Base-by-base conservation (phyloP, 2,329 filamentous ascomycete genomes). In the Fusarium nurragi region DNA sequence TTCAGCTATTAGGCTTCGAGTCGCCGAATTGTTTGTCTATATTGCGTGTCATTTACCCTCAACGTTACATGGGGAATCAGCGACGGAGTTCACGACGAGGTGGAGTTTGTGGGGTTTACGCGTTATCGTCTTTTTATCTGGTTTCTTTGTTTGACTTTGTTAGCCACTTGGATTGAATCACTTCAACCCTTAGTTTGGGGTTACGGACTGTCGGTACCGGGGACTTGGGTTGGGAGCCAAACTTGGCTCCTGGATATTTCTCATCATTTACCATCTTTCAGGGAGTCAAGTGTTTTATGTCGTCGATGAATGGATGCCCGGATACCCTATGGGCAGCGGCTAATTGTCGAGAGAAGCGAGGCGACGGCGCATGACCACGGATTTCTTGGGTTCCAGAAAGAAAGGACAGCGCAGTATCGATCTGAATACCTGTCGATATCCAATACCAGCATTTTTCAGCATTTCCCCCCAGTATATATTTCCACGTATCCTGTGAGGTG, bases 1-100 rank as follows among this genome's bases (percentile, higher is more conserved):
- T 85, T 89, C 64, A 87, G 82, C 75, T 88, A 88, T 70, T 89
- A 78, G 84, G 60, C 55, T 54, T 19, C 19, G 30, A 32, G 49
- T 41, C 53, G 46, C 30, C 52, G 55, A 51, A 47, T 68, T 61
- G 60, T 68, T 70, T 71, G 65, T 73, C 63, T 73, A 71, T 68
- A 69, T 64, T 64, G 67, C 60, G 50, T 68, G 55, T 65, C 48
- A 66, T 71, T 63, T 60, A 53, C 57, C 54, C 63, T 54, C 70
- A 51, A 69, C 60, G 70, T 70, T 67, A 73, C 57, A 68, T 72
- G 67, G 56, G 71, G 71, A 71, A 71, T 74, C 68, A 75, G 74
- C 74, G 74, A 73, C 60, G 74, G 74, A 76, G 74, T 76, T 75
- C 28, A 62, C 57, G 55, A 71, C 50, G 57, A 68, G 65, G 49